Percentiles rank a stretch among this genome's conserved stretches.
These are phyloP conservation scores for Kodamaea alishanica DNA, from an alignment of 1,139 yeast genomes.

Conservation along the genomic window DNA sequence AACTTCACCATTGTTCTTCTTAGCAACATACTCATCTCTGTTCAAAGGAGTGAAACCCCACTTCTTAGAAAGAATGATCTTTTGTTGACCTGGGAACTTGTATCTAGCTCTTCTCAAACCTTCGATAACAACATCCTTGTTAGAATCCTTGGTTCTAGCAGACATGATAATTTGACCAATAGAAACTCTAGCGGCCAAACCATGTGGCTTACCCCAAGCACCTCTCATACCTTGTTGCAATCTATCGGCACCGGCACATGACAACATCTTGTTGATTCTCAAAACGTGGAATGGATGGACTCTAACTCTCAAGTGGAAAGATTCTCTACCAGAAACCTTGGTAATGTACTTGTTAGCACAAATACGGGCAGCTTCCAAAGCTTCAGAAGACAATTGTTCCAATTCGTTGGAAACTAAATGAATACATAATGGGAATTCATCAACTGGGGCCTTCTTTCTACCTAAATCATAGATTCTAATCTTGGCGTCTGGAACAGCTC, in stretches of 20 bases:
- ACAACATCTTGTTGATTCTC: constrained; percentile 99
- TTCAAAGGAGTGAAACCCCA: constrained; percentile 99
- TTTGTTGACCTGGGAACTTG: constrained; percentile 99
- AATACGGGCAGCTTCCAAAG: constrained; percentile 99
- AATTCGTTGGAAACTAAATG: constrained; percentile 99
- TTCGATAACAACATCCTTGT: constrained; percentile 96
- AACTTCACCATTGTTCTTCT: constrained; percentile 96
- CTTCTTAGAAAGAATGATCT: constrained; percentile 97
- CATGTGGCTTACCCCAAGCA: constrained; percentile 99
- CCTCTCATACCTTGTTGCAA: constrained; percentile 99
- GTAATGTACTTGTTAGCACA: constrained; percentile 99
- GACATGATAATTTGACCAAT: constrained; percentile 98
- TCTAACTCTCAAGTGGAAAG: constrained; percentile 99
- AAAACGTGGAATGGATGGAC: constrained; percentile 99
- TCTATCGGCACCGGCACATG: constrained; percentile 99
- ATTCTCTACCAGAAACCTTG: constrained; percentile 96
- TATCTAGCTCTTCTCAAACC: constrained; percentile 99
- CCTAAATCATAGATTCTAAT: constrained; percentile 99
- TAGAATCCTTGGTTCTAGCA: constrained; percentile 96
- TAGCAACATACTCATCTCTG: constrained; percentile 94
- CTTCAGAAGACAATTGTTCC: constrained; percentile 99
- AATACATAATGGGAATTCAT: constrained; percentile 99
- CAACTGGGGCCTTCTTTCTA: constrained; percentile 99
- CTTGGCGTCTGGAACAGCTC: constrained; percentile 99
- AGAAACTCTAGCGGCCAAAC: constrained; percentile 98